Base-by-base conservation (phyloP, 2,329 filamentous ascomycete species). In the Pseudogymnoascus sp. region DNA sequence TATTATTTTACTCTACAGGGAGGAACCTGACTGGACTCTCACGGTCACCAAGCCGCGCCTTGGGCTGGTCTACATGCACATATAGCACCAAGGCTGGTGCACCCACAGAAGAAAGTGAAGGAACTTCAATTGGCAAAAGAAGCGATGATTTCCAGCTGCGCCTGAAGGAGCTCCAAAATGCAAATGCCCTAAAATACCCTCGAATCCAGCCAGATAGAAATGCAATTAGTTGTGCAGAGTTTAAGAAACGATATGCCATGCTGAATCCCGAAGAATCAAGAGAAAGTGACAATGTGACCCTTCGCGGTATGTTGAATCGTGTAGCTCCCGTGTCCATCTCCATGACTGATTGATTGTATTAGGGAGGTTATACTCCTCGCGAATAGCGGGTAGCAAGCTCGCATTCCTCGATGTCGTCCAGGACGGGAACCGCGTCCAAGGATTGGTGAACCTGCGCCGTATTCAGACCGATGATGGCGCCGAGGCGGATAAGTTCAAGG, bases 351-450 rank as follows among this genome's bases (percentile, higher is more conserved):
- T 63, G 61, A 66, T 69, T 64, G 61, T 71, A 60, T 71, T 77
- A 86, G 90, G 91, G 74, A 90, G 91, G 71, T 80, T 96, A 65
- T 80, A 81, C 69, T 85, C 86, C 53, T 82, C 89, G 70, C 88
- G 90, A 64, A 78, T 83, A 57, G 82, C 85, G 60, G 87, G 92
- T 66, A 86, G 84, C 67, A 90, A 89, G 74, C 84, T 99, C 67
- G 79, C 91, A 65, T 99, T 99, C 73, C 73, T 97, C 66, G 89
- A 94, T 74, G 76, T 97, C 58, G 79, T 85, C 66, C 85, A 91
- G 72, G 85, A 90, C 70, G 87, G 86, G 62, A 76, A 84, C 66
- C 83, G 81, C 65, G 74, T 95, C 35, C 94, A 99, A 75, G 81
- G 87, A 64, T 85, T 96, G 77, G 81, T 89, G 73, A 89, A 89